A percentile compares a stretch with the other conserved stretches of the same genome.
Conservation (phyloP, 2,329 filamentous ascomycete genomes). For the Calonectria pteridis region DNA sequence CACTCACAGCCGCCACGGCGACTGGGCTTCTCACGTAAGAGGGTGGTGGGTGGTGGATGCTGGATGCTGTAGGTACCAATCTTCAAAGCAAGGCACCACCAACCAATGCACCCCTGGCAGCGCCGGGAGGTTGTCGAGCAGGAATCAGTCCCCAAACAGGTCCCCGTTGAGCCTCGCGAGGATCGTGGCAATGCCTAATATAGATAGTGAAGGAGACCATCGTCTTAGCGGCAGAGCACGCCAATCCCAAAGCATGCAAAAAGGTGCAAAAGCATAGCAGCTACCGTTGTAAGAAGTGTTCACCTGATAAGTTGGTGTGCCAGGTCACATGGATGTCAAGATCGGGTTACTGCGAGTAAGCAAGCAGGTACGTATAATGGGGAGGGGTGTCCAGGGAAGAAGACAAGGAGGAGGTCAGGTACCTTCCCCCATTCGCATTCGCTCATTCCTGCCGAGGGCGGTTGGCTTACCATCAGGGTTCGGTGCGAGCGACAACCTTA, state of each 20-base stretch:
- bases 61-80: conserved; percentile 20
- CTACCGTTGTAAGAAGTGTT: conserved; percentile 7
- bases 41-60: conserved; percentile 28
- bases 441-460: conserved; percentile 3
- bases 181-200: not conserved
- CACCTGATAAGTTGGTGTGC: conserved; percentile 25
- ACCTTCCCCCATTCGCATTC: not conserved
- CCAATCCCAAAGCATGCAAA: not conserved
- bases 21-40: conserved; percentile 39
- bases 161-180: not conserved
- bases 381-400: not conserved
- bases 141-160: not conserved
- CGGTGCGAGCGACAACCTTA: not conserved
- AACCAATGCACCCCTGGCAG: not conserved
- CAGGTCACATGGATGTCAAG: conserved; percentile 32
- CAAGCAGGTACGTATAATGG: not conserved
- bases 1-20: not conserved
- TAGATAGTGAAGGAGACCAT: not conserved
- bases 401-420: not conserved
- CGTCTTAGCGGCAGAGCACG: not conserved
- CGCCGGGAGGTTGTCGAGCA: not conserved
- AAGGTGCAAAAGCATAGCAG: not conserved
- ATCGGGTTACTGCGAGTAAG: conserved; percentile 19
- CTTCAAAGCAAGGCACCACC: conserved; percentile 9
- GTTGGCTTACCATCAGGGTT: conserved; percentile 13